Evolutionary conservation across 2,329 filamentous ascomycete genomes (phyloP), one percentile per base, ranked within the genome.

Genomic region (Sporothrix luriei): DNA sequence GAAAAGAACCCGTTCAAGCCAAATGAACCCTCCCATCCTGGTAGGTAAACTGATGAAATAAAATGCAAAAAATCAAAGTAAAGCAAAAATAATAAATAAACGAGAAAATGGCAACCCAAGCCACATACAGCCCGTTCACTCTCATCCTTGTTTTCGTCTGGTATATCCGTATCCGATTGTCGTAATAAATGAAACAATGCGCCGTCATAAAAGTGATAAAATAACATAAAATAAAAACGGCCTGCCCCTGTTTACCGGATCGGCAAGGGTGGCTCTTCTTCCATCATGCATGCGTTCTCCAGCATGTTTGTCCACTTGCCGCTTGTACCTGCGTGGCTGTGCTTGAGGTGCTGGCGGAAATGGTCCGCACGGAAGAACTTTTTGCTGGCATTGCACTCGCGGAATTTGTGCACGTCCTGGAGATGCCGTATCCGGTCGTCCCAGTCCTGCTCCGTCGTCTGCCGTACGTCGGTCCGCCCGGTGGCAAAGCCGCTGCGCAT

Each of bases 271-370:
- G 88, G 87, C 76, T 97, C 93, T 77, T 97, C 85, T 68, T 90
- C 94, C 79, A 94, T 89, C 92, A 98, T 97, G 81, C 95, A 99
- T 5, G 94, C 93, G 77, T 93, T 96, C 78, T 99, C 95, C 46
- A 99, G 84, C 85, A 97, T 94, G 79, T 98, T 98, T 14, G 95
- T 99, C 95, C 95, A 99, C 80, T 98, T 98, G 43, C 95, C 95
- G 79, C 93, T 97, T 0, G 93, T 94, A 48, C 95, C 95, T 49
- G 92, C 92, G 80, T 98, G 95, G 78, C 93, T 97, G 79, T 99
- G 95, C 83, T 98, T 99, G 70, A 99, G 84, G 80, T 99, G 95
- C 80, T 99, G 95, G 71, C 95, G 89, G 84, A 99, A 99, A 79
- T 99, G 95, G 79, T 99, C 95, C 46, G 95, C 95, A 49, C 95